These are phyloP conservation scores for Hygrocybe coccinea DNA, from an alignment of 768 basidiomycete species.

Conservation along the genomic window DNA sequence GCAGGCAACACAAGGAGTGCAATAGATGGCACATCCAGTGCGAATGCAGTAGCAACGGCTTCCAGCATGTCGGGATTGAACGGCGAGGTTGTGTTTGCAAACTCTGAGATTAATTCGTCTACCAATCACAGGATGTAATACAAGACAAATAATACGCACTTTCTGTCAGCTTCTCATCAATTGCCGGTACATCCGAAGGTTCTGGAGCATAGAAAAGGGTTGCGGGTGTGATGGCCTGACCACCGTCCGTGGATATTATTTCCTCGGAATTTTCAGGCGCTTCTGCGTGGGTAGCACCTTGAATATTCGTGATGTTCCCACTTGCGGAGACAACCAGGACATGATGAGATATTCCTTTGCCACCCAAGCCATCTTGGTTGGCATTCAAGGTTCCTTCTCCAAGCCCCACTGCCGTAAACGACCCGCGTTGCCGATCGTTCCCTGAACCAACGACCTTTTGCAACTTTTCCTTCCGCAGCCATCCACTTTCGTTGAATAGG, in stretches of 20 bases:
- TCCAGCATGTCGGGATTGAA: conserved; percentile 57
- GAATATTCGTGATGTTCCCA: conserved; percentile 50
- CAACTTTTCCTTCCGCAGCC: conserved; percentile 46
- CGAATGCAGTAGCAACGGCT: conserved; percentile 65
- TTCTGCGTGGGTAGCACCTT: conserved; percentile 38
- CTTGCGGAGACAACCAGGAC: conserved; percentile 57
- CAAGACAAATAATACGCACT: conserved; percentile 18
- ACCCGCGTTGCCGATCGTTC: background rate
- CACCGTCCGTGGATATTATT: conserved; percentile 15
- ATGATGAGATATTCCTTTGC: conserved; percentile 41
- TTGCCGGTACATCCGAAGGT: conserved; percentile 4
- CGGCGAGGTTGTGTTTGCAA: conserved; percentile 43
- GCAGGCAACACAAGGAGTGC: conserved; percentile 68
- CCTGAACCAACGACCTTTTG: conserved; percentile 35
- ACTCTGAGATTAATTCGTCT: conserved; percentile 33
- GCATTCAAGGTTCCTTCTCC: background rate
- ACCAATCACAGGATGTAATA: conserved; percentile 5
- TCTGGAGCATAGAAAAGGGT: conserved; percentile 8
- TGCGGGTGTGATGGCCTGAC: conserved; percentile 12
- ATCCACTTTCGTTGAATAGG: conserved; percentile 53
- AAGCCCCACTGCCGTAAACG: background rate
- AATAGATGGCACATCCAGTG: conserved; percentile 62
- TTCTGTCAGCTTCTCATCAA: conserved; percentile 17
- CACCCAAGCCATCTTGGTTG: conserved; percentile 16
- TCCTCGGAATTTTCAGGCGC: conserved; percentile 13